phyloP scores from a whole-genome alignment of 768 basidiomycete genomes.

The Strobilomyces echinocephalus region DNA sequence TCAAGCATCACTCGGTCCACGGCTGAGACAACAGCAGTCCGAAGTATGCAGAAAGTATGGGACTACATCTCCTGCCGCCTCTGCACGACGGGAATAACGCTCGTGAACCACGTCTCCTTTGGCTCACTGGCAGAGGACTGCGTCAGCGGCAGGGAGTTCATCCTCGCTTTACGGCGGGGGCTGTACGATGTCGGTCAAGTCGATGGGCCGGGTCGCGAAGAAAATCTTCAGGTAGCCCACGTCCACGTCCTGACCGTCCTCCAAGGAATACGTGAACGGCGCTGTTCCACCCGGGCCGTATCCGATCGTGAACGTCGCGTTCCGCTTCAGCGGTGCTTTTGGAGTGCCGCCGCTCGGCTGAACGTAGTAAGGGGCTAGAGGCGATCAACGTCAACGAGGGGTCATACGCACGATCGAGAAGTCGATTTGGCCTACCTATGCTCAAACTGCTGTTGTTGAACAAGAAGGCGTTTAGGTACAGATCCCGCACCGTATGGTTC shows the following conservation, averaged over 20 bases:
- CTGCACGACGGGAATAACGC: background rate
- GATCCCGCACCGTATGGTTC: conserved; percentile 29
- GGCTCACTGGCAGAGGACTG: background rate
- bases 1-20: too few species aligned
- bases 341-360: background rate
- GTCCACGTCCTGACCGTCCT: conserved; percentile 30
- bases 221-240: conserved; percentile 43
- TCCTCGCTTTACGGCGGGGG: conserved; percentile 21
- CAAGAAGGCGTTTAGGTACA: conserved; percentile 41
- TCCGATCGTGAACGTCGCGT: conserved; percentile 31
- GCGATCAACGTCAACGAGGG: background rate
- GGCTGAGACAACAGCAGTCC: background rate
- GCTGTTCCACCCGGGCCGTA: conserved; percentile 35
- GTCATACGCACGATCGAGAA: background rate
- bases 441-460: conserved; percentile 38
- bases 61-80: background rate
- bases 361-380: conserved; percentile 11
- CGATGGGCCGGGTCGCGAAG: conserved; percentile 33
- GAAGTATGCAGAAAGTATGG: background rate
- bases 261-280: conserved; percentile 32
- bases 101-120: background rate
- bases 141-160: background rate
- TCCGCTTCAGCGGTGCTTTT: conserved; percentile 5
- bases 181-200: conserved; percentile 34
- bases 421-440: conserved; percentile 25